phyloP scores from a whole-genome alignment of 164 flowering plant genomes.

The Magnolia changhungtana region DNA sequence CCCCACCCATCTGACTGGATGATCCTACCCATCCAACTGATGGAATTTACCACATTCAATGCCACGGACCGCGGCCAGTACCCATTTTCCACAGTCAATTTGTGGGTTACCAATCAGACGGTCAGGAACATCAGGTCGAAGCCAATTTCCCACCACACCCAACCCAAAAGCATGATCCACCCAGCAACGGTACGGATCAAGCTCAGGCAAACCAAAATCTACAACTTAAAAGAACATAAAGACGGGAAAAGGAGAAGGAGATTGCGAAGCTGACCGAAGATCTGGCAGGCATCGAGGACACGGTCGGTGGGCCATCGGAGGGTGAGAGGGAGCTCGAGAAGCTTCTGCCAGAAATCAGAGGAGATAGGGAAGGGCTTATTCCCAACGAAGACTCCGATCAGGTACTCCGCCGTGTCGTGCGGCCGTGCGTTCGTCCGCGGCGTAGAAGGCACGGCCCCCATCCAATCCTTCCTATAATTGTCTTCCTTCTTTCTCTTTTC shows the following conservation, averaged over 20 bases:
- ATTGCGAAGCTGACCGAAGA: constrained; percentile 46
- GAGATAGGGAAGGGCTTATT: constrained; percentile 67
- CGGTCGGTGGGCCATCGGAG: constrained; percentile 65
- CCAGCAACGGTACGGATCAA: not conserved
- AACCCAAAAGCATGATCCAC: not conserved
- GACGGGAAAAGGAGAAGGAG: not conserved
- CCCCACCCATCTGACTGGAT: too few species aligned
- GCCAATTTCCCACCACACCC: not conserved
- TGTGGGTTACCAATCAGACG: too few species aligned
- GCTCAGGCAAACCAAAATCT: not conserved
- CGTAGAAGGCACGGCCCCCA: constrained; percentile 92
- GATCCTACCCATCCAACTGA: too few species aligned
- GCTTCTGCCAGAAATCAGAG: constrained; percentile 88
- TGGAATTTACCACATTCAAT: too few species aligned
- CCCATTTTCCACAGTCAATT: too few species aligned
- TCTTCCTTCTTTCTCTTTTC: not conserved
- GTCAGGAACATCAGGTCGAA: too few species aligned
- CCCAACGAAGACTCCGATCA: constrained; percentile 74
- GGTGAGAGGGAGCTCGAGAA: constrained; percentile 75
- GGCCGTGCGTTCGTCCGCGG: constrained; percentile 51
- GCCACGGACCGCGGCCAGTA: too few species aligned
- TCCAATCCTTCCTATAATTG: constrained; percentile 13
- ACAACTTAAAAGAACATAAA: not conserved
- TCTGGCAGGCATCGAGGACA: constrained; percentile 65
- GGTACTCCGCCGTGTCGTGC: constrained; percentile 69